These are phyloP conservation scores for Adenanthera pavonina DNA, from an alignment of 306 rosid genomes.

Conservation along the genomic window DNA sequence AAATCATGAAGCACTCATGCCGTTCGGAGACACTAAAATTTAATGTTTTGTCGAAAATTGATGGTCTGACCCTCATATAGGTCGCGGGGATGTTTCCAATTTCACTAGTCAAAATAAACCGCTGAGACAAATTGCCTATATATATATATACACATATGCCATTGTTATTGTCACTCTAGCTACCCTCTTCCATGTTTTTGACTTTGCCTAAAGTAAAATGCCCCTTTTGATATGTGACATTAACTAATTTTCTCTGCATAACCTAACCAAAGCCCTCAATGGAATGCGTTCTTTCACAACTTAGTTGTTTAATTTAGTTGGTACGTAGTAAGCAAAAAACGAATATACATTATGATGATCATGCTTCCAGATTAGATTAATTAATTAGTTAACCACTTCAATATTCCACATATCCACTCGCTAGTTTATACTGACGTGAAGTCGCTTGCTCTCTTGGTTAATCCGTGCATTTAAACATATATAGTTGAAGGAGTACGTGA, in stretches of 20 bases:
- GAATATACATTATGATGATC: neutral
- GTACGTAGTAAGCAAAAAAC: neutral
- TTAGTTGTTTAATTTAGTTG: neutral
- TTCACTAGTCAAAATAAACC: neutral
- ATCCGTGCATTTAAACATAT: neutral
- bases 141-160: neutral
- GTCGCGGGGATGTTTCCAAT: neutral
- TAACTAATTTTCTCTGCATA: neutral
- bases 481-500: neutral
- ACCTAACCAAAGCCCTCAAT: neutral
- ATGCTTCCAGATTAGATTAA: neutral
- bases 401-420: neutral
- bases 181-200: neutral
- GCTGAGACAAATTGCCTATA: neutral
- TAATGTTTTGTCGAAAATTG: neutral
- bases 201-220: neutral
- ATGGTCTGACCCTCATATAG: neutral
- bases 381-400: neutral
- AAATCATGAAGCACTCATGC: neutral
- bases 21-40: neutral
- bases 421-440: neutral
- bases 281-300: neutral
- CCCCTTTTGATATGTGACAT: neutral
- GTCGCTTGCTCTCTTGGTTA: neutral
- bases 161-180: neutral